Conservation (phyloP, 2,329 filamentous ascomycete genomes). For the Trichoderma sp. region DNA sequence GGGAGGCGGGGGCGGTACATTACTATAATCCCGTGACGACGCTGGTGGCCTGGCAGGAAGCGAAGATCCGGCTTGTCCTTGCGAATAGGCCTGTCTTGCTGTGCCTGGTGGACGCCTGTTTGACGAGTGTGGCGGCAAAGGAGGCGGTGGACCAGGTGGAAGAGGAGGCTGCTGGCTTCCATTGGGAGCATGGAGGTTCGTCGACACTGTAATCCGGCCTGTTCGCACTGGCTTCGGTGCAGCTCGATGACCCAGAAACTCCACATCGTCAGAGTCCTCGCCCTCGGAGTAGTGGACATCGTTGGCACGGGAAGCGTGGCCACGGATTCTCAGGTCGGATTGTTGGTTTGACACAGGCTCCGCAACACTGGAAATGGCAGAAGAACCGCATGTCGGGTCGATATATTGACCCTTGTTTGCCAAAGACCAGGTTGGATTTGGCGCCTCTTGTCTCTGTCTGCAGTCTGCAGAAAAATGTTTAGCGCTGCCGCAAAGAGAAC, state of each 20-base stretch:
- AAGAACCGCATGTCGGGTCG: constrained; percentile 48
- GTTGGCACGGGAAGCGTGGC: constrained; percentile 43
- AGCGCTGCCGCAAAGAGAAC: constrained; percentile 58
- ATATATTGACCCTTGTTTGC: constrained; percentile 55
- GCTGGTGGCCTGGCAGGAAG: constrained; percentile 40
- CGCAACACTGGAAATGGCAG: constrained; percentile 45
- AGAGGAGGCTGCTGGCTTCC: constrained; percentile 42
- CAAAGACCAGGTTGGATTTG: constrained; percentile 57
- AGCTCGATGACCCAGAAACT: constrained; percentile 46
- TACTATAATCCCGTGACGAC: constrained; percentile 35
- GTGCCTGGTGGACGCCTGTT: constrained; percentile 34
- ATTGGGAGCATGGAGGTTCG: constrained; percentile 47
- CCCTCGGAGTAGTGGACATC: constrained; percentile 52
- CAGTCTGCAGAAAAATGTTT: constrained; percentile 65
- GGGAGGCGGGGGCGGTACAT: constrained; percentile 38
- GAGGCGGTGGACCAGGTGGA: constrained; percentile 45
- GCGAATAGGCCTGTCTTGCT: constrained; percentile 31
- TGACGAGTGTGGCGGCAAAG: constrained; percentile 34
- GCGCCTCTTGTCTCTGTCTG: constrained; percentile 33
- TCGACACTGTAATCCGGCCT: constrained; percentile 47
- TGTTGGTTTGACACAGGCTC: constrained; percentile 33
- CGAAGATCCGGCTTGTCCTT: constrained; percentile 32
- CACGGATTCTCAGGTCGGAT: constrained; percentile 41
- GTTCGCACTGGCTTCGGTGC: constrained; percentile 37
- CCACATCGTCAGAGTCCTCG: constrained; percentile 53